Conservation (phyloP, 306 rosid species). For the Cajanus cajan region DNA sequence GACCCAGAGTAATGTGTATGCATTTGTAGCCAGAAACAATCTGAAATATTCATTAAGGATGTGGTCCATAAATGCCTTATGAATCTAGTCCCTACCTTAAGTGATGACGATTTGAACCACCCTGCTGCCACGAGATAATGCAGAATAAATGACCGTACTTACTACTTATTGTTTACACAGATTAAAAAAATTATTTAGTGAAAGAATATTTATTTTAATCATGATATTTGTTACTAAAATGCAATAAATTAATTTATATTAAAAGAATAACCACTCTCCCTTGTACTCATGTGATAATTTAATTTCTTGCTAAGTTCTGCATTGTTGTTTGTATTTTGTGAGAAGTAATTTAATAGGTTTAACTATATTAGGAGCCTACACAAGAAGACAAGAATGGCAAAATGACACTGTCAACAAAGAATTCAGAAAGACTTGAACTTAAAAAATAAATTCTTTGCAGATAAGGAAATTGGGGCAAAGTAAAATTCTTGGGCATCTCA, state of each 20-base stretch:
- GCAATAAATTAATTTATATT: neutral
- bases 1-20: neutral
- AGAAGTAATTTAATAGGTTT: neutral
- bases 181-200: neutral
- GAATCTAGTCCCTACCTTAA: slow-evolving; percentile 7
- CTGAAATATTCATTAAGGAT: neutral
- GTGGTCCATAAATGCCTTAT: neutral
- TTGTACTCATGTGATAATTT: neutral
- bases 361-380: neutral
- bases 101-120: neutral
- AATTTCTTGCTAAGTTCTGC: neutral
- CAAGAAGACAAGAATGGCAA: neutral
- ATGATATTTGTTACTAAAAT: neutral
- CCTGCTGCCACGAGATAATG: neutral
- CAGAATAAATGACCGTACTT: neutral
- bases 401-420: neutral
- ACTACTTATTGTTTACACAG: neutral
- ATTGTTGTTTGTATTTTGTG: neutral
- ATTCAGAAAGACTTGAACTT: neutral
- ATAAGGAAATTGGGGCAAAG: too few relatives aligned
- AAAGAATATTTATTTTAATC: neutral
- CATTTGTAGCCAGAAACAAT: slow-evolving; percentile 15
- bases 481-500: neutral
- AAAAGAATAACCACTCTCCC: neutral
- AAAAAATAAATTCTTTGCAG: neutral